Base-by-base conservation (phyloP, 192 early-diverging fungal species). In the Podila epigama region DNA sequence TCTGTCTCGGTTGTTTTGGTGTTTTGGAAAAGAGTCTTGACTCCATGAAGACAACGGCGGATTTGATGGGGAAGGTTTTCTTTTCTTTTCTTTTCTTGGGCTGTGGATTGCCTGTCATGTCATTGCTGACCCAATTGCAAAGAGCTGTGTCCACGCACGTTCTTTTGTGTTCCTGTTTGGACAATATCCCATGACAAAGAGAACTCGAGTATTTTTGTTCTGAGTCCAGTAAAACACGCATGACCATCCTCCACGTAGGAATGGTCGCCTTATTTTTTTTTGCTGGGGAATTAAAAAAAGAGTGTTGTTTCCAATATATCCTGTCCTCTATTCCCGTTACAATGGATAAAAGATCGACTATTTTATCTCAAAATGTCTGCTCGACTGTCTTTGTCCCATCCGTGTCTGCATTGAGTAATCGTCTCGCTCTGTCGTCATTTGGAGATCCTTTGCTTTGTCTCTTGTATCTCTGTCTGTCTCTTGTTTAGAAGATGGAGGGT, bases 301-400 rank as follows among this genome's bases (percentile, higher is more conserved):
- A n/a, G n/a, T n/a, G n/a, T n/a, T n/a, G n/a, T n/a, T 48, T 48
- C 44, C 44, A 48, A 48, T 48, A 48, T 48, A 48, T 5, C 44
- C 44, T 20, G 44, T 48, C 44, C 20, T 48, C n/a, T 48, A 48
- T 48, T 22, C n/a, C 25, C 44, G n/a, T 48, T 48, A 22, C n/a
- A n/a, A n/a, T n/a, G n/a, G n/a, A 56, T 29, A 35, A 70, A 53
- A 61, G 20, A 37, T 50, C 20, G 39, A 39, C 56, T 8, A 36
- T 6, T 20, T 13, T 10, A 33, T 63, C 22, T 13, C 4, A 37
- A 27, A 65, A 65, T 18, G 16, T 36, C n/a, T n/a, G n/a, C n/a
- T n/a, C n/a, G n/a, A n/a, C n/a, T n/a, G n/a, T n/a, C n/a, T n/a
- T n/a, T n/a, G n/a, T n/a, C n/a, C n/a, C n/a, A n/a, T n/a, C n/a